Conservation (phyloP, 192 early-diverging fungal genomes). For the Coemansia reversa region DNA sequence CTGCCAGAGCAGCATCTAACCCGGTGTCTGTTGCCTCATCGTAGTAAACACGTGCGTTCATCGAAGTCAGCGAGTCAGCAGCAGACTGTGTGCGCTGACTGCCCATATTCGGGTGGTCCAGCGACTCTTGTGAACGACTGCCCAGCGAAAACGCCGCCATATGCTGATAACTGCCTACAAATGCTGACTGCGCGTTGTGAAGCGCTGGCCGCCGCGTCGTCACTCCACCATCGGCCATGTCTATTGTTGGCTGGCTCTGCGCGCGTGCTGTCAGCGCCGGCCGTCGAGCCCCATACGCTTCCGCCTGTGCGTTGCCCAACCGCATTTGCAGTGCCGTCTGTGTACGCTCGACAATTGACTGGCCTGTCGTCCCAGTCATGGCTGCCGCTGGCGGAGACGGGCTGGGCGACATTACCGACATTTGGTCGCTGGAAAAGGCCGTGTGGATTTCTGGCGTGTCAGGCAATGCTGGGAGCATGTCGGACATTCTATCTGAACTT, state of each 20-base stretch:
- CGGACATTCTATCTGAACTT: constrained; percentile 26
- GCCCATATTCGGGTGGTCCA: constrained; percentile 50
- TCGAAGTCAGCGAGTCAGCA: constrained; percentile 13
- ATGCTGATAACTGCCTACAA: constrained; percentile 1
- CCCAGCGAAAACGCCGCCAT: constrained; percentile 15
- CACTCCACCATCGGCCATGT: constrained; percentile 60
- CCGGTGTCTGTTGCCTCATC: background rate
- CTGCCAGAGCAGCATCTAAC: too few species aligned
- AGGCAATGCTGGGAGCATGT: constrained; percentile 12
- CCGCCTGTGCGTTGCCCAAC: background rate
- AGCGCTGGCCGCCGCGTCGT: constrained; percentile 18
- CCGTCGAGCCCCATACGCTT: too few species aligned
- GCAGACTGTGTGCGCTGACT: constrained; percentile 36
- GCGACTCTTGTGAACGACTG: constrained; percentile 29
- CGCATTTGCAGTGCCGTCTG: constrained; percentile 32
- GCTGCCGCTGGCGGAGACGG: constrained; percentile 8
- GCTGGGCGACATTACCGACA: constrained; percentile 12
- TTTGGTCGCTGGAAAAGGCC: constrained; percentile 24
- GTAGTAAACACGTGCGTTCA: constrained; percentile 4
- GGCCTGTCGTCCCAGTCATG: background rate
- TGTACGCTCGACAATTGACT: constrained; percentile 34
- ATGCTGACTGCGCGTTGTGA: background rate
- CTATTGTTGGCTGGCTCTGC: constrained; percentile 57
- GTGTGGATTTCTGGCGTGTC: constrained; percentile 33
- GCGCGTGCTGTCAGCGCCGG: constrained; percentile 24